Evolutionary conservation across 1,139 yeast species (phyloP), one percentile per base, ranked within the genome.

Genomic region (Entelexis paramagnoliae): DNA sequence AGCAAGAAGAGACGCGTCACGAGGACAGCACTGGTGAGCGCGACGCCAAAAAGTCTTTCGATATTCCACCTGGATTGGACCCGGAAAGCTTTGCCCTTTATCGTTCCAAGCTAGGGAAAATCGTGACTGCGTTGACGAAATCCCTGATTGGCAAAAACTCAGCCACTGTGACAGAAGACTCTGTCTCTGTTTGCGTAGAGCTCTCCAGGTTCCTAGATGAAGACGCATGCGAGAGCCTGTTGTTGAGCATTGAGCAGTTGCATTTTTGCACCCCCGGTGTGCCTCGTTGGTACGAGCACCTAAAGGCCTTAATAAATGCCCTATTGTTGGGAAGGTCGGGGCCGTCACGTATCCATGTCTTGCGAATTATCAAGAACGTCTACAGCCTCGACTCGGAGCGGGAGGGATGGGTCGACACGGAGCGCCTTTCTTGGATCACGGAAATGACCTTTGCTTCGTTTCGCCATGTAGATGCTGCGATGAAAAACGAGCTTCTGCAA

Each of bases 191-290:
- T n/a, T 51, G 57, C 43, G 24, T 51, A 10, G 49, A 42, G 8
- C 22, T 55, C 3, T 46, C 55, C 4, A 33, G 36, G 9, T 51
- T 51, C 36, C 20, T 55, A 20, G 48, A 45, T 6, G 30, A 46
- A 11, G 39, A 22, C 7, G 19, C 55, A n/a, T 55, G 58, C 33
- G 45, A 46, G 11, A 19, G 35, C n/a, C 44, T 55, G 16, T 45
- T 54, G 10, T 22, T n/a, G 13, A 45, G 49, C 3, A 46, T 55
- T 5, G 53, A 51, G 19, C 17, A 38, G 26, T 13, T 49, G 22
- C 58, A 55, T 30, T 55, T 53, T 30, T 55, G 58, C 38, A 55
- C 55, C 2, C 58, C 58, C 2, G 58, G 58, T 13, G 49, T 55
- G 24, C 26, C 28, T 8, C 43, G 41, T 2, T 55, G 58, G 58